Evolutionary conservation across 805 yeast genomes (phyloP), one percentile per base, ranked within the genome.

Genomic region (Spathaspora boniae): DNA sequence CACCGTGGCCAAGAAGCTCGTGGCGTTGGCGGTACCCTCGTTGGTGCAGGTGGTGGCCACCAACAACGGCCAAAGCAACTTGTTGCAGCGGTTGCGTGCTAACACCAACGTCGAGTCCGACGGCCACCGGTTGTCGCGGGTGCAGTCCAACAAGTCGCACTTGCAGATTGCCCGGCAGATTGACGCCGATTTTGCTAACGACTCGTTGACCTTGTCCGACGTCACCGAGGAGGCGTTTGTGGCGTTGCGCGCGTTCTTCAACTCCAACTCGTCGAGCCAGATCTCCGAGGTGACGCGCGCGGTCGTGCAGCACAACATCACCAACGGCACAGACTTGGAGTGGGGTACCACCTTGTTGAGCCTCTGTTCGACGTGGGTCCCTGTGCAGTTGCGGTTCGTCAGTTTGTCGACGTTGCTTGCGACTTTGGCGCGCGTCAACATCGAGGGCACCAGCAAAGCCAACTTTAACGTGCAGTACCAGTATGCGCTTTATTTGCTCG

Each of bases 291-390:
- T 84, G 12, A 74, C 87, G 0, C 62, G 59, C 15, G 70, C 78
- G 4, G 63, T 86, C 15, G 61, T 78, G 7, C 55, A 62, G 26
- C 38, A 48, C 41, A 56, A 51, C 11, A 74, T 68, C 67, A 42
- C 50, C 31, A 14, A 60, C 29, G 29, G 51, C 44, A 26, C 38
- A 27, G 55, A 58, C 26, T 42, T 45, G 9, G 42, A 45, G 5
- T 82, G 89, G 89, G 65, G 75, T 2, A 64, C 72, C 19, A 56
- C 67, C 7, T 62, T 89, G 31, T 60, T 86, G 24, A 81, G 80
- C 43, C 64, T 78, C 42, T 72, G 86, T 39, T 78, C 88, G 6
- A 73, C 76, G 26, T 86, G 89, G 75, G 76, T 86, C 7, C 97
- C 87, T 0, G 93, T 80, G 25, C 95, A 79, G 52, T 68, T 78